phyloP scores from a whole-genome alignment of 2,329 filamentous ascomycete genomes.

The Cladosporium sp. region DNA sequence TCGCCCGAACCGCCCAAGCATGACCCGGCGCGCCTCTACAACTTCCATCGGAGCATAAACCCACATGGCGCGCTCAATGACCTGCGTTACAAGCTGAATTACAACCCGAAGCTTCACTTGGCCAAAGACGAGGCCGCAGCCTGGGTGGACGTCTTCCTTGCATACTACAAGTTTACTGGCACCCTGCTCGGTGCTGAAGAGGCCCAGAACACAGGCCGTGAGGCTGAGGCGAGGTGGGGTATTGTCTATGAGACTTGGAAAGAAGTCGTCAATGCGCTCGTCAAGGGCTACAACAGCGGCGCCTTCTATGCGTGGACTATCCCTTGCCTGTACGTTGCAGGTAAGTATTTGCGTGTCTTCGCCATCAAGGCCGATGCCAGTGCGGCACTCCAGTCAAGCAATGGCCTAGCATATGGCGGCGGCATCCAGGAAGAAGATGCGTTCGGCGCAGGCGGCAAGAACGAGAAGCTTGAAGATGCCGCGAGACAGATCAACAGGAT shows the following conservation, averaged over 20 bases:
- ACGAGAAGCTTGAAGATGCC: slow-evolving; percentile 84
- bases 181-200: slow-evolving; percentile 67
- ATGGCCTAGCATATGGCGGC: slow-evolving; percentile 30
- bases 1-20: slow-evolving; percentile 63
- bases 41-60: slow-evolving; percentile 69
- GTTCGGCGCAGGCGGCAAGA: slow-evolving; percentile 68
- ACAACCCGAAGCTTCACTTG: slow-evolving; percentile 44
- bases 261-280: slow-evolving; percentile 70
- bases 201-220: slow-evolving; percentile 40
- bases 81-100: slow-evolving; percentile 66
- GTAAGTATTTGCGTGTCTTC: slow-evolving; percentile 80
- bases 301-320: slow-evolving; percentile 87
- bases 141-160: slow-evolving; percentile 82
- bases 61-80: slow-evolving; percentile 62
- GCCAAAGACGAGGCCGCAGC: slow-evolving; percentile 61
- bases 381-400: slow-evolving; percentile 44
- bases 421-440: slow-evolving; percentile 81
- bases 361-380: slow-evolving; percentile 87
- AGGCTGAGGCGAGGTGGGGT: slow-evolving; percentile 61
- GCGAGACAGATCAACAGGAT: slow-evolving; percentile 87
- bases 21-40: slow-evolving; percentile 62
- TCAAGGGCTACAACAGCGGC: slow-evolving; percentile 73
- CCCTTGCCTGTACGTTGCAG: slow-evolving; percentile 80
- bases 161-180: slow-evolving; percentile 78
- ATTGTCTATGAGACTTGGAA: slow-evolving; percentile 87